Evolutionary conservation across 1,284 basidiomycete species (phyloP).

Genomic region (Cystobasidiaceae sp.): DNA sequence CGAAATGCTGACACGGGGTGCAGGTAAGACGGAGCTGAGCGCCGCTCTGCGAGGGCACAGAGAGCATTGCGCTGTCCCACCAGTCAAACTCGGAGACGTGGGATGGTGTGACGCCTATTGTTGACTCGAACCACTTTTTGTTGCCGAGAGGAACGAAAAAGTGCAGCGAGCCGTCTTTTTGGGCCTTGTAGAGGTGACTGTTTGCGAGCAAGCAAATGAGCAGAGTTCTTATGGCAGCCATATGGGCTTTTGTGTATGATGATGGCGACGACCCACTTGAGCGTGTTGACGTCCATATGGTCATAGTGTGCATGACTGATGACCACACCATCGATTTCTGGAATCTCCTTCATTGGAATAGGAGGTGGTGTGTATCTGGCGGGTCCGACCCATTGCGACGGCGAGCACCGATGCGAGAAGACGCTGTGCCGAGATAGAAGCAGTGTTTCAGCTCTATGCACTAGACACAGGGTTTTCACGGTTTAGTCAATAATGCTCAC

Average conservation of each 20-base stretch:
- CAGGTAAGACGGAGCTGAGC: conserved; percentile 48
- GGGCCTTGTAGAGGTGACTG: conserved; percentile 44
- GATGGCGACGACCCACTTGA: not conserved
- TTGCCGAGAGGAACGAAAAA: conserved; percentile 64
- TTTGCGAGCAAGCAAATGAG: too few species aligned
- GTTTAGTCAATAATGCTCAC: not conserved
- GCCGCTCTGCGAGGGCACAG: conserved; percentile 33
- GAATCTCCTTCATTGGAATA: conserved; percentile 58
- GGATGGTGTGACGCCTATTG: conserved; percentile 48
- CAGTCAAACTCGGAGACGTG: conserved; percentile 62
- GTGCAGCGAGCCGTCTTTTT: conserved; percentile 45
- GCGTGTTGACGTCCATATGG: not conserved
- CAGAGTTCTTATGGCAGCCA: not conserved
- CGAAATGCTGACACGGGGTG: conserved; percentile 57
- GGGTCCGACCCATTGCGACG: conserved; percentile 55
- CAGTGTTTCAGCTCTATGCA: not conserved
- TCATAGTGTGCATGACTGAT: conserved; percentile 49
- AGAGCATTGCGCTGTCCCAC: conserved; percentile 57
- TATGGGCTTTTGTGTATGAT: not conserved
- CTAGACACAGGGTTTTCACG: not conserved
- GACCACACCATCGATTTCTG: conserved; percentile 61
- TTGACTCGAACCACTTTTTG: conserved; percentile 51
- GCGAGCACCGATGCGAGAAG: conserved; percentile 60
- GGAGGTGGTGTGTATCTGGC: conserved; percentile 59
- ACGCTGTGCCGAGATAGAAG: conserved; percentile 45